Base-by-base conservation (phyloP, 2,329 filamentous ascomycete species). In the Daldinia sp. region DNA sequence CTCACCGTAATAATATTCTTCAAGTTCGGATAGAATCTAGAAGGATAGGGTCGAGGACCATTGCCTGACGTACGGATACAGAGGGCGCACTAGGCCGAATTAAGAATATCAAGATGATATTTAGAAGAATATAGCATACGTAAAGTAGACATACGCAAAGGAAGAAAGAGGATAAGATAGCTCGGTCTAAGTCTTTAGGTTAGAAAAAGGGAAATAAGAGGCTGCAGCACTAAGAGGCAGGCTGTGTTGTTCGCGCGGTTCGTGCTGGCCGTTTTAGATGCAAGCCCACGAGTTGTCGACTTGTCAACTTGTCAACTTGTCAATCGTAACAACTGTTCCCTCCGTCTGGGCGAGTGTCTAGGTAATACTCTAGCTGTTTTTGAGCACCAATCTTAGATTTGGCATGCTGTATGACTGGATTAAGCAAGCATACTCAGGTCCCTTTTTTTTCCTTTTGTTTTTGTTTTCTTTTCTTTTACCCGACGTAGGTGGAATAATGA, bases 1-100 rank as follows among this genome's bases (percentile, higher is more conserved):
- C 61, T 68, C 61, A 65, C 66, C 61, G 53, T 68, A 37, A 30
- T 61, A 29, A 43, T 54, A 57, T 17, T 34, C 37, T 10, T 41
- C 27, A 51, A 34, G 57, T 53, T 56, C 45, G 48, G 56, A 17
- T 29, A 63, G 10, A 47, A 51, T 21, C 13, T 25, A 50, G 30
- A 53, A 53, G 52, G 25, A 27, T 37, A 30, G 29, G n/a, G 34
- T 25, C 17, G 56, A 35, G 25, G 48, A 53, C 35, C 25, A 67
- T 63, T 59, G 60, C 62, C 17, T 45, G 11, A 58, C 11, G 3
- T 47, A 21, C 13, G 17, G 27, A 45, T 27, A 52, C 60, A 57
- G 61, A 62, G 63, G 34, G 48, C 50, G 34, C 35, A 30, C 35
- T 49, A 30, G 8, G 34, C 55, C 55, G 30, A 37, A 62, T 57